Evolutionary conservation across 805 yeast species (phyloP).

Genomic region (Barnettozyma sp.): DNA sequence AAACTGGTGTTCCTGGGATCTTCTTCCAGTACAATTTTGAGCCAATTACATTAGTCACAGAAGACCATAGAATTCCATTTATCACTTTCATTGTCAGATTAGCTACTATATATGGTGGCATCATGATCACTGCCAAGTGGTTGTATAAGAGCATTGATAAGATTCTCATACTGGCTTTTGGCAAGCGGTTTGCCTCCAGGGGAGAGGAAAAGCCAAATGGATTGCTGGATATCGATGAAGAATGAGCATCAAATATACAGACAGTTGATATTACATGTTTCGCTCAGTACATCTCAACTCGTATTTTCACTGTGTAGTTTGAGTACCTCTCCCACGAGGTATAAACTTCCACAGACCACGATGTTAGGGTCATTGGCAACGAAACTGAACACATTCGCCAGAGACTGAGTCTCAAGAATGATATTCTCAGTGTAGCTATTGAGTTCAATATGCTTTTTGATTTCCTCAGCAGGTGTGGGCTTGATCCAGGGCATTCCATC

Average conservation of each 20-base stretch:
- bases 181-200: constrained; percentile 41
- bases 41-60: constrained; percentile 64
- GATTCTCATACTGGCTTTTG: constrained; percentile 43
- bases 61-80: constrained; percentile 71
- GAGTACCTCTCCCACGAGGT: constrained; percentile 53
- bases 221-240: constrained; percentile 15
- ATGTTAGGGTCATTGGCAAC: constrained; percentile 24
- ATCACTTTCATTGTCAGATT: constrained; percentile 69
- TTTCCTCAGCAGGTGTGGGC: constrained; percentile 32
- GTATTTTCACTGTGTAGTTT: constrained; percentile 27
- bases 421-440: constrained; percentile 29
- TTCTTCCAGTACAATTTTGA: constrained; percentile 84
- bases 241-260: too few species aligned
- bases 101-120: constrained; percentile 78
- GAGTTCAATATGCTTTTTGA: constrained; percentile 19
- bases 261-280: too few species aligned
- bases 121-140: constrained; percentile 66
- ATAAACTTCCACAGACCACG: constrained; percentile 66
- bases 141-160: constrained; percentile 50
- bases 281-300: neutral
- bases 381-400: constrained; percentile 24
- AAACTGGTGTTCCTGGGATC: constrained; percentile 59
- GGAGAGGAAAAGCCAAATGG: constrained; percentile 19
- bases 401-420: constrained; percentile 16
- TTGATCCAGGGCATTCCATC: constrained; percentile 94